Evolutionary conservation across 768 basidiomycete genomes (phyloP), one percentile per base, ranked within the genome.

Genomic region (Boletus tomentosulus): DNA sequence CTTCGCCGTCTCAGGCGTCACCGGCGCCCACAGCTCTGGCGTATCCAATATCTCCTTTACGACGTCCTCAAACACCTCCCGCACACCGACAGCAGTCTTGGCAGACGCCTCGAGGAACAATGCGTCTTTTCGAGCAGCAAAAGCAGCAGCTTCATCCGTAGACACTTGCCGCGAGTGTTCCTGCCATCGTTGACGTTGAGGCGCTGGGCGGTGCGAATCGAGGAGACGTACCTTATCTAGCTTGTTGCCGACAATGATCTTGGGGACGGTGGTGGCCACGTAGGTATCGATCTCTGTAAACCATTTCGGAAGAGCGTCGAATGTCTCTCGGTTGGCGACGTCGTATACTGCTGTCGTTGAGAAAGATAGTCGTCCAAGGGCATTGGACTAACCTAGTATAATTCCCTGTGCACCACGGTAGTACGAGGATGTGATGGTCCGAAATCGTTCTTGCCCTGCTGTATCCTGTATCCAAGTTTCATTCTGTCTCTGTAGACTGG

Each of bases 211-310:
- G 13, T 6, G 12, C 25, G 5, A 16, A 5, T 15, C 7, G 3
- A n/a, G n/a, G 15, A 2, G 24, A 57, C 66, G 34, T 34, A 83
- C 89, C 80, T 95, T 96, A 76, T 98, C 94, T 16, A 96, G 75
- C 73, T 98, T 99, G 73, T 89, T 89, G 30, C 91, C 96, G 3
- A 99, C 94, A 22, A 99, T 81, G 63, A 98, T 92, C 80, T 94
- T 92, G 45, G 92, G 89, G 22, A 97, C 90, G 1, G 86, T 85
- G 19, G 78, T 76, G 2, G 85, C 85, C 50, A 95, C 90, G 66
- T 97, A 98, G 11, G 91, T 95, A 65, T 98, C 94, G 6, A 98
- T 84, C 66, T 98, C 95, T 48, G 83, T 82, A 67, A 83, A 87
- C 97, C 97, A 99, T 54, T 86, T 79, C 15, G 92, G 87, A n/a